Evolutionary conservation across 331 rosid genomes (phyloP), one percentile per base, ranked within the genome.

Genomic region (Spiraea crenata): DNA sequence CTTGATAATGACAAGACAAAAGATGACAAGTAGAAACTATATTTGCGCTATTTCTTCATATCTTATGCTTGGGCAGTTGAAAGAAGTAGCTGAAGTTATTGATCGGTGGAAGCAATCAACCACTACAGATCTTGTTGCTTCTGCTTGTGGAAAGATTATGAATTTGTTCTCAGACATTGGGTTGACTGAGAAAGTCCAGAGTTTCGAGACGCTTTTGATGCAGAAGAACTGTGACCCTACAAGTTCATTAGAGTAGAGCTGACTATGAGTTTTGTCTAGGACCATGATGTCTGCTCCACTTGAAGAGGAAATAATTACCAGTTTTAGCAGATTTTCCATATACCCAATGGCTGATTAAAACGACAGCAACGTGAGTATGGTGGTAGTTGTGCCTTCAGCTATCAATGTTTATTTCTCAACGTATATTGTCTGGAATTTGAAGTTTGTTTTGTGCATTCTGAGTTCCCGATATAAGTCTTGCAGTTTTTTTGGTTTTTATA

Each of bases 21-120:
- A 89, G 83, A 89, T 93, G 97, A 80, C 82, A 17, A 77, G 89
- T 79, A 85, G 97, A 76, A 91, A 85, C 67, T 91, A 89, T 55
- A 74, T 83, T 40, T 93, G 92, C 66, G 47, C 87, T 16, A 76
- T 93, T 72, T 89, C 95, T 56, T 90, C 96, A 4, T 93, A 93
- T 85, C 72, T 91, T 69, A 86, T 93, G 79, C 91, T 89, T 51
- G 92, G 87, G 45, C 84, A 89, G 41, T 60, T 67, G 74, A 83
- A 84, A 75, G 99, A 87, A 80, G 90, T 69, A 10, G 89, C 76
- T 35, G 91, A 87, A 76, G 84, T 91, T 65, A 81, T 93, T 72
- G 97, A 91, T 75, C 95, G 79, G 57, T 93, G 99, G 99, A 89
- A 67, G 78, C 89, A 87, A 75, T 86, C 99, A 48, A 77, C 84